A percentile compares a stretch with the other conserved stretches of the same genome.
phyloP scores from a whole-genome alignment of 2,329 filamentous ascomycete species.

The Phaeosphaeria sp. region DNA sequence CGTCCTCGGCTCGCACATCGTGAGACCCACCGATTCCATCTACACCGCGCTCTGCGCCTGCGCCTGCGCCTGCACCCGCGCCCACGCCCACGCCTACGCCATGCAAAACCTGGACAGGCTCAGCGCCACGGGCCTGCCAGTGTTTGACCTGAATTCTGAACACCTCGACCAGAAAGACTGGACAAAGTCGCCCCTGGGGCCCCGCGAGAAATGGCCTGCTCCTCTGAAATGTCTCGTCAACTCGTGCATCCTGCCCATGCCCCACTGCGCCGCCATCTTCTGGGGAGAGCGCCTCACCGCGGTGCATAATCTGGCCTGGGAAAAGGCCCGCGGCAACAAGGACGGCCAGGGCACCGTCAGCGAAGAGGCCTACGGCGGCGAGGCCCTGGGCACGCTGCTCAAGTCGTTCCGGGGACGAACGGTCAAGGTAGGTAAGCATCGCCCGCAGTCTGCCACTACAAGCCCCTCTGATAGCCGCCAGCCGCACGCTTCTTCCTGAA shows the following conservation, averaged over 20 bases:
- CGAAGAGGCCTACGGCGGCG: conserved; percentile 37
- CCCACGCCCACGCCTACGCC: conserved; percentile 10
- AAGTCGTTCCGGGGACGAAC: conserved; percentile 44
- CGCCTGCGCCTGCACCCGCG: not conserved
- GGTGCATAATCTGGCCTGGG: conserved; percentile 53
- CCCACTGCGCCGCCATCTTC: conserved; percentile 52
- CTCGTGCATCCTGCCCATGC: conserved; percentile 49
- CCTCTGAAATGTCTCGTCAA: conserved; percentile 40
- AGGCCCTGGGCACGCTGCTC: conserved; percentile 44
- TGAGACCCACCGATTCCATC: not conserved
- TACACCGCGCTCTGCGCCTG: not conserved
- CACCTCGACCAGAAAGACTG: conserved; percentile 36
- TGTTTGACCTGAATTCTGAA: conserved; percentile 42
- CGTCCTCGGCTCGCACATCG: not conserved
- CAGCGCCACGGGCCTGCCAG: conserved; percentile 35
- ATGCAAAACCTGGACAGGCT: conserved; percentile 45
- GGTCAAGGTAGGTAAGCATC: conserved; percentile 48
- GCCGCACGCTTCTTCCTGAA: conserved; percentile 37
- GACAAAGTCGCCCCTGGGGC: conserved; percentile 40
- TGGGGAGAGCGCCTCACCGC: conserved; percentile 49
- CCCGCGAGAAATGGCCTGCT: conserved; percentile 44
- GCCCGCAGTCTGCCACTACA: conserved; percentile 3
- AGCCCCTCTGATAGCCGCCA: conserved; percentile 18
- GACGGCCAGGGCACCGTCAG: conserved; percentile 46
- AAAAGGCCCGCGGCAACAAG: conserved; percentile 39